Conservation (phyloP, 305 asterid genomes). For the Fraxinus velutina region DNA sequence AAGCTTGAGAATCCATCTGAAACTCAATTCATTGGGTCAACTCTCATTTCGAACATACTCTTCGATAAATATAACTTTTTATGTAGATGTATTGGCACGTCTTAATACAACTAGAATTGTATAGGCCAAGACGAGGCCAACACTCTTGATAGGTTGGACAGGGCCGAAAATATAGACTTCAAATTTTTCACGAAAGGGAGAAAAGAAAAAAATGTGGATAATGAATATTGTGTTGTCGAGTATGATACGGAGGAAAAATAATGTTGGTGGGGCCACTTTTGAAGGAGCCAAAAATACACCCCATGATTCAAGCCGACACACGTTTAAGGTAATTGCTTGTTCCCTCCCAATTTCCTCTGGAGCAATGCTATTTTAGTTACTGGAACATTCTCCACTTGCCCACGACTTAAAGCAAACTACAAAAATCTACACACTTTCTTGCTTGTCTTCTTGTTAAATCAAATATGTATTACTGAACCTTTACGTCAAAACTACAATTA, state of each 20-base stretch:
- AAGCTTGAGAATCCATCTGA: not conserved
- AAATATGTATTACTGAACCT: not conserved
- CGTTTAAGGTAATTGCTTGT: not conserved
- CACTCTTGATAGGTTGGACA: not conserved
- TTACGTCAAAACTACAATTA: not conserved
- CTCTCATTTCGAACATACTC: not conserved
- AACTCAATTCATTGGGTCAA: not conserved
- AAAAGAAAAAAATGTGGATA: not conserved
- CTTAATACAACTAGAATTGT: not conserved
- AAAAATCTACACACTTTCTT: not conserved
- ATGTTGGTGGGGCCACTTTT: not conserved
- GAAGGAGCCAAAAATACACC: not conserved
- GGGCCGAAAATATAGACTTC: not conserved
- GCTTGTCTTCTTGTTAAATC: not conserved
- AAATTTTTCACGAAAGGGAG: too few relatives aligned
- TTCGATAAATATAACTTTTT: too few relatives aligned
- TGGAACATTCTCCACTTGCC: not conserved
- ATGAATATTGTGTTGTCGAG: not conserved
- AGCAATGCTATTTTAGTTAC: not conserved
- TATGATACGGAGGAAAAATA: not conserved
- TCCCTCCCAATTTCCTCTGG: not conserved
- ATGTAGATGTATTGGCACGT: too few relatives aligned
- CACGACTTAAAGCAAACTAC: not conserved
- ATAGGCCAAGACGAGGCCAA: not conserved
- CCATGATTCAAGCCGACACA: not conserved